A percentile compares a stretch with the other conserved stretches of the same genome.
phyloP scores from a whole-genome alignment of 2,329 filamentous ascomycete genomes.

The Hortaea werneckii region DNA sequence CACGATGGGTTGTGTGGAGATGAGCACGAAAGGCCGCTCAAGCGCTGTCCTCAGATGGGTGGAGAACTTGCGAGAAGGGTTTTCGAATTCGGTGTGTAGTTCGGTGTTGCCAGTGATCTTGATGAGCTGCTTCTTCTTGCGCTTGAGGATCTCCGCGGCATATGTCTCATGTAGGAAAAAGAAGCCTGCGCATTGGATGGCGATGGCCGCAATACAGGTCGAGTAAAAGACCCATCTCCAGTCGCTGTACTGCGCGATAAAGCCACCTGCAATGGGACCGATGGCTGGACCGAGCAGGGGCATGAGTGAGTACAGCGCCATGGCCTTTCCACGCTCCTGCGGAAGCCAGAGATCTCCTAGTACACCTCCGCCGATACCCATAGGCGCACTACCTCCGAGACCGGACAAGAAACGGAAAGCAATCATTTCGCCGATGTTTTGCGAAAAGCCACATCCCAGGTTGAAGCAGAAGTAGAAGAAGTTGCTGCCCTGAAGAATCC shows the following conservation, averaged over 20 bases:
- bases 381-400: conserved; percentile 28
- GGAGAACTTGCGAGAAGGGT: conserved; percentile 23
- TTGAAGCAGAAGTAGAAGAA: conserved; percentile 30
- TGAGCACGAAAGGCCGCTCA: conserved; percentile 25
- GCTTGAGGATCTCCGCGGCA: conserved; percentile 49
- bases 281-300: conserved; percentile 57
- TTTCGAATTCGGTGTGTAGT: conserved; percentile 42
- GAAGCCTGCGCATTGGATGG: conserved; percentile 52
- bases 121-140: conserved; percentile 48
- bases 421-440: conserved; percentile 23
- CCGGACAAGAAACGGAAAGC: conserved; percentile 30
- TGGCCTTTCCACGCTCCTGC: conserved; percentile 53
- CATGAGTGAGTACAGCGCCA: conserved; percentile 52
- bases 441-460: conserved; percentile 27
- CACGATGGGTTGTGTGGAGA: conserved; percentile 29
- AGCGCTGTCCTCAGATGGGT: conserved; percentile 24
- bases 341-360: conserved; percentile 47
- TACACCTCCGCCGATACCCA: conserved; percentile 28
- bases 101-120: conserved; percentile 51
- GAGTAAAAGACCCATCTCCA: conserved; percentile 69
- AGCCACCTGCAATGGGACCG: conserved; percentile 56
- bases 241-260: conserved; percentile 51
- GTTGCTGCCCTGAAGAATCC: conserved; percentile 27
- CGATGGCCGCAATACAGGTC: conserved; percentile 51
- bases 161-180: conserved; percentile 58